Evolutionary conservation across 306 rosid genomes (phyloP).

Genomic region (Begonia masoniana): DNA sequence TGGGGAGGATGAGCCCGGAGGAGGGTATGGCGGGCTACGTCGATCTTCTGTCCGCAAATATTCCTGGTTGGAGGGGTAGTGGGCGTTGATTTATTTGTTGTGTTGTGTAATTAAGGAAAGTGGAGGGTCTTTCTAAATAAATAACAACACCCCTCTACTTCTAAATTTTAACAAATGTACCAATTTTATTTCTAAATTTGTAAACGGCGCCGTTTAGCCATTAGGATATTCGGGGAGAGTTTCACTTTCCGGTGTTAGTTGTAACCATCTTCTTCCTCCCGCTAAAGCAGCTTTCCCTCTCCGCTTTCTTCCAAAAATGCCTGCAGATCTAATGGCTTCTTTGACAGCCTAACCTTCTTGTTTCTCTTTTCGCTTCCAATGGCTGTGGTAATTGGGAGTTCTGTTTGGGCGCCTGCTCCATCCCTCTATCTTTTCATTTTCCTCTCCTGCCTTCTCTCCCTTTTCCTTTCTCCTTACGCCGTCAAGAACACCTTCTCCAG

Average conservation of each 20-base stretch:
- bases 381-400: conserved; percentile 69
- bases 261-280: too few relatives aligned
- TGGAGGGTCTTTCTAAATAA: too few relatives aligned
- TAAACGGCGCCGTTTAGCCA: too few relatives aligned
- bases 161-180: too few relatives aligned
- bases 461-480: conserved; percentile 41
- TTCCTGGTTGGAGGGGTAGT: conserved; percentile 30
- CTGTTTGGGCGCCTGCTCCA: conserved; percentile 74
- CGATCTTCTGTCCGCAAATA: conserved; percentile 37
- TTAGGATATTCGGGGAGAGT: too few relatives aligned
- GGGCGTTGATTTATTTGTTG: too few relatives aligned
- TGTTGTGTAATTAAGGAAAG: too few relatives aligned
- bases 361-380: conserved; percentile 17
- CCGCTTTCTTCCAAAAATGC: not conserved
- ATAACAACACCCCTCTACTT: too few relatives aligned
- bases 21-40: conserved; percentile 58
- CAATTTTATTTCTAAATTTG: too few relatives aligned
- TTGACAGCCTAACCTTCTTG: conserved; percentile 12
- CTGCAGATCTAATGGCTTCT: conserved; percentile 22
- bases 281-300: not conserved
- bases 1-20: conserved; percentile 58
- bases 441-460: conserved; percentile 46
- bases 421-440: conserved; percentile 44
- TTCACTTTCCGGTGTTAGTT: too few relatives aligned
- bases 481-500: conserved; percentile 23